phyloP scores from a whole-genome alignment of 768 basidiomycete species.

The Amyloporia xantha region DNA sequence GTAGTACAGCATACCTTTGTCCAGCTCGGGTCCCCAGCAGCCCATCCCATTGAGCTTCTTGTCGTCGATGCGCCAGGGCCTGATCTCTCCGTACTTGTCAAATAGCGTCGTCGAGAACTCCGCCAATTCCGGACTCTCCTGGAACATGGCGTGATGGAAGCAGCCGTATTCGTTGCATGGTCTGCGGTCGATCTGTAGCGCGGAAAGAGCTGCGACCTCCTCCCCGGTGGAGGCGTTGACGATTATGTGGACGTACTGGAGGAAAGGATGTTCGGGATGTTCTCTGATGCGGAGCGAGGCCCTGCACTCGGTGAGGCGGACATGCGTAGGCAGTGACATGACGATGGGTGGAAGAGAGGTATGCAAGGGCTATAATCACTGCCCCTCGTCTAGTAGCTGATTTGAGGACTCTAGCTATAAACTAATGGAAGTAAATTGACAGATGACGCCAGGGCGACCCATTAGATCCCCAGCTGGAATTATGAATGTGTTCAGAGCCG shows the following conservation, averaged over 20 bases:
- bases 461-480: slow-evolving; percentile 46
- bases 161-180: background rate
- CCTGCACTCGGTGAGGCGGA: background rate
- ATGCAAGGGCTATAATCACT: background rate
- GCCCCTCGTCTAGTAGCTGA: slow-evolving; percentile 37
- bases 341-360: background rate
- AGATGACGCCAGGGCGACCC: slow-evolving; percentile 58
- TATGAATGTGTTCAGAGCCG: background rate
- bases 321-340: background rate
- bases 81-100: background rate
- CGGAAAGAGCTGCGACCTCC: slow-evolving; percentile 4
- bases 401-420: slow-evolving; percentile 38
- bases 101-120: slow-evolving; percentile 17
- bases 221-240: background rate
- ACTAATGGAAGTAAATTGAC: slow-evolving; percentile 53
- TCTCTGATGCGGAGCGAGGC: background rate
- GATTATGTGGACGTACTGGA: too few species aligned
- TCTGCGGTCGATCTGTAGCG: slow-evolving; percentile 8
- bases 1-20: slow-evolving; percentile 24
- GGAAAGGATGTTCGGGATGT: too few species aligned
- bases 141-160: slow-evolving; percentile 20
- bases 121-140: slow-evolving; percentile 24
- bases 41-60: background rate
- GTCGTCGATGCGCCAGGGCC: background rate
- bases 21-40: background rate